Evolutionary conservation across 2,329 filamentous ascomycete species (phyloP).

Genomic region (Alternaria sp.): DNA sequence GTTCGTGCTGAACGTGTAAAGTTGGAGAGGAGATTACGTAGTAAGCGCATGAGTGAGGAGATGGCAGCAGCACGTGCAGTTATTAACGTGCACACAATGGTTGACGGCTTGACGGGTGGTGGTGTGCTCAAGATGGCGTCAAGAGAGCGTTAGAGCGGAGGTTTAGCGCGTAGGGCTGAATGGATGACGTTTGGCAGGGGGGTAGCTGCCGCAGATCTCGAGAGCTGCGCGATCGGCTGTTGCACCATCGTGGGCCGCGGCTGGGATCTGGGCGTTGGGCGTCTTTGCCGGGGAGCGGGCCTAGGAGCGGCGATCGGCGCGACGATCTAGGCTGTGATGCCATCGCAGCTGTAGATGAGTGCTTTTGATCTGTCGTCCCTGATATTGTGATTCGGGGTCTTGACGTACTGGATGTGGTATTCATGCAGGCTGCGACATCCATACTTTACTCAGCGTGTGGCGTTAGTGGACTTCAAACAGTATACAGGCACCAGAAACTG

Average conservation of each 20-base stretch:
- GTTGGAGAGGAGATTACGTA: conserved; percentile 2
- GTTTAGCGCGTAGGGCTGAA: conserved; percentile 19
- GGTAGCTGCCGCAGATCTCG: conserved; percentile 7
- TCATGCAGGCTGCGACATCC: not conserved
- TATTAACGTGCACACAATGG: not conserved
- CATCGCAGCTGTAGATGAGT: not conserved
- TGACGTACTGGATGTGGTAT: not conserved
- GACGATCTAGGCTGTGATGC: conserved; percentile 1
- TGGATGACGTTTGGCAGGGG: conserved; percentile 21
- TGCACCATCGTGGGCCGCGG: conserved; percentile 5
- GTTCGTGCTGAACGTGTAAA: not conserved
- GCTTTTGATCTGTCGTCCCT: not conserved
- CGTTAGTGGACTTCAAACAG: not conserved
- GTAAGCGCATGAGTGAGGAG: conserved; percentile 1
- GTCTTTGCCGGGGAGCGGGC: not conserved
- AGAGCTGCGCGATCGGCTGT: conserved; percentile 6
- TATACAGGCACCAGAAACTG: not conserved
- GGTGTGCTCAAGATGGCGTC: conserved; percentile 20
- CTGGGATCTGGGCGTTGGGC: not conserved
- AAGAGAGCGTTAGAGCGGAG: not conserved
- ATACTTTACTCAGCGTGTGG: not conserved
- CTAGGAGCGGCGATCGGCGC: conserved; percentile 7
- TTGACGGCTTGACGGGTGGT: not conserved
- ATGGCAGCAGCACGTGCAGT: not conserved
- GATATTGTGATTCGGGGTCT: not conserved